Evolutionary conservation across 108 stramenopile species (phyloP).

Genomic region (Nitzschia inconspicua): DNA sequence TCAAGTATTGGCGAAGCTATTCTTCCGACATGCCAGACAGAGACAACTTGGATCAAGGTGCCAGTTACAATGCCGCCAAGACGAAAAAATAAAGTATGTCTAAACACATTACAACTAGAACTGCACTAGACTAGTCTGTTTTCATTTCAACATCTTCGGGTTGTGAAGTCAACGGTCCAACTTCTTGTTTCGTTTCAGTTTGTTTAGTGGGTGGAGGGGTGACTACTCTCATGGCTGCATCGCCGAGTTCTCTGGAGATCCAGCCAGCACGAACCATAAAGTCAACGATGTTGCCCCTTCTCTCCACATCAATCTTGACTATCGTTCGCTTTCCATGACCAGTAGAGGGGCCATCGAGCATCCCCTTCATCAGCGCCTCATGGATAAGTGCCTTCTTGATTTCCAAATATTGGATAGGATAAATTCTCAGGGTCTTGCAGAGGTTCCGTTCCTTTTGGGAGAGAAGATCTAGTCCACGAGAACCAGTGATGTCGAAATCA

Average conservation of each 20-base stretch:
- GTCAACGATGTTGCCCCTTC: conserved; percentile 68
- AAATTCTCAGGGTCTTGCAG: conserved; percentile 53
- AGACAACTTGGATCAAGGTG: conserved; percentile 75
- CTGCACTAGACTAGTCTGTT: too few relatives aligned
- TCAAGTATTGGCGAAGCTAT: conserved; percentile 87
- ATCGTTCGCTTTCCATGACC: conserved; percentile 33
- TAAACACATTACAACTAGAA: too few relatives aligned
- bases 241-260: conserved; percentile 45
- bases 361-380: conserved; percentile 57
- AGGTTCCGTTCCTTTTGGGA: conserved; percentile 64
- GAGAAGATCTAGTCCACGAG: conserved; percentile 58
- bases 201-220: conserved; percentile 1
- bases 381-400: conserved; percentile 78
- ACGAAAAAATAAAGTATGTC: conserved; percentile 18
- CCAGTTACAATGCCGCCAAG: conserved; percentile 71
- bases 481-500: conserved; percentile 25
- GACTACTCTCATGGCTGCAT: conserved; percentile 25
- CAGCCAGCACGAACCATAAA: conserved; percentile 81
- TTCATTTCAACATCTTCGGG: too few relatives aligned
- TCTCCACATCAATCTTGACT: conserved; percentile 70
- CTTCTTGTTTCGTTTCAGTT: too few relatives aligned
- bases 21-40: conserved; percentile 78
- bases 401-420: conserved; percentile 68
- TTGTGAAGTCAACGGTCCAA: too few relatives aligned
- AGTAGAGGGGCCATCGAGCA: conserved; percentile 49